Conservation (phyloP, 116 monocot species). For the Trichopus zeylanicus region DNA sequence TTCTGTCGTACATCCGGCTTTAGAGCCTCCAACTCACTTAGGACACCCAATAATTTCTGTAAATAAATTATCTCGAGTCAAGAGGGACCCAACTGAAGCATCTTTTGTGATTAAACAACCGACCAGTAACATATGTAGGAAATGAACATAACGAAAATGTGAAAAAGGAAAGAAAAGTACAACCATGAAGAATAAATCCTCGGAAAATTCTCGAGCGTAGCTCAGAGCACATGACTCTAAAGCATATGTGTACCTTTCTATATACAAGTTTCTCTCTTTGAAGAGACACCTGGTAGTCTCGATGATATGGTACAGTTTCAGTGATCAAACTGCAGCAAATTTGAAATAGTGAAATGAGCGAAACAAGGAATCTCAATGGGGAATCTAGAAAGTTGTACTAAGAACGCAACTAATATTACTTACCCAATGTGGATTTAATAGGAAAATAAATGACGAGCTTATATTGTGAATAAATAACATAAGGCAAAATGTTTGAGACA, state of each 20-base stretch:
- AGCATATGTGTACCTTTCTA: conserved; percentile 25
- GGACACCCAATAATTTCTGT: conserved; percentile 54
- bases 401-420: too few species aligned
- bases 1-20: conserved; percentile 55
- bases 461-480: too few species aligned
- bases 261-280: conserved; percentile 35
- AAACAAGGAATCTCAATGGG: background rate
- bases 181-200: background rate
- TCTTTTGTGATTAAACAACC: background rate
- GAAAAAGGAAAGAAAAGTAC: background rate
- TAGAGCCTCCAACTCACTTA: conserved; percentile 66
- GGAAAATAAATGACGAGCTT: too few species aligned
- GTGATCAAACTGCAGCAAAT: conserved; percentile 52
- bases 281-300: conserved; percentile 38
- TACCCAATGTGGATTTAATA: too few species aligned
- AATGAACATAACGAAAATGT: background rate
- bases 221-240: background rate
- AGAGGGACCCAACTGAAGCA: background rate
- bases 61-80: background rate
- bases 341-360: background rate
- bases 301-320: conserved; percentile 36
- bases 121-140: background rate
- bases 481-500: too few species aligned
- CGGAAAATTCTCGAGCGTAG: background rate
- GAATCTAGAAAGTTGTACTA: too few species aligned